Evolutionary conservation across 441 rosid species (phyloP).

Genomic region (Hura crepitans): DNA sequence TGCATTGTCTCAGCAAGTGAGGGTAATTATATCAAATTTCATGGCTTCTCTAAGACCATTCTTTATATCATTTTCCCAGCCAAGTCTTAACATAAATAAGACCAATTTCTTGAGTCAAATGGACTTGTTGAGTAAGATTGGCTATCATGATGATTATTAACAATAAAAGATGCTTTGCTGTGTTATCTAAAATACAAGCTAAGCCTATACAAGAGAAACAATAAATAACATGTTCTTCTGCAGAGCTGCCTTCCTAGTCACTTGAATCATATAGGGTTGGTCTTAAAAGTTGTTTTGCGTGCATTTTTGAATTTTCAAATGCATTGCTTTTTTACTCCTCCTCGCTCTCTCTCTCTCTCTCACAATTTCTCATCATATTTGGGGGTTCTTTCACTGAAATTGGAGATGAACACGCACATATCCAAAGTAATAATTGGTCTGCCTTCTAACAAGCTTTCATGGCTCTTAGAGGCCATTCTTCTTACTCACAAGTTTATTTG

Average conservation of each 20-base stretch:
- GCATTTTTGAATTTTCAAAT: no score
- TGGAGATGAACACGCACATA: no score
- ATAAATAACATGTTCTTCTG: not conserved
- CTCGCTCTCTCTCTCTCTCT: no score
- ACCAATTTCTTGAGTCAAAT: not conserved
- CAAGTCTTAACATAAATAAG: not conserved
- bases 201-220: not conserved
- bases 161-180: not conserved
- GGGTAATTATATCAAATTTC: slow-evolving; percentile 49
- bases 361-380: not conserved
- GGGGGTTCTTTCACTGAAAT: not conserved
- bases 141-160: not conserved
- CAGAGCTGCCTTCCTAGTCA: not conserved
- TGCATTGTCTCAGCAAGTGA: slow-evolving; percentile 90
- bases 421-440: not conserved
- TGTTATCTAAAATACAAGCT: not conserved
- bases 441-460: slow-evolving; percentile 2
- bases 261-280: no score
- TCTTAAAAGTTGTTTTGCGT: no score
- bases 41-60: not conserved
- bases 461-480: slow-evolving; percentile 5
- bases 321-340: no score
- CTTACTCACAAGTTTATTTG: slow-evolving; percentile 26
- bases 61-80: not conserved
- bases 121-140: not conserved